These are phyloP conservation scores for Geosmithia flava DNA, from an alignment of 2,329 filamentous ascomycete species.

Conservation along the genomic window DNA sequence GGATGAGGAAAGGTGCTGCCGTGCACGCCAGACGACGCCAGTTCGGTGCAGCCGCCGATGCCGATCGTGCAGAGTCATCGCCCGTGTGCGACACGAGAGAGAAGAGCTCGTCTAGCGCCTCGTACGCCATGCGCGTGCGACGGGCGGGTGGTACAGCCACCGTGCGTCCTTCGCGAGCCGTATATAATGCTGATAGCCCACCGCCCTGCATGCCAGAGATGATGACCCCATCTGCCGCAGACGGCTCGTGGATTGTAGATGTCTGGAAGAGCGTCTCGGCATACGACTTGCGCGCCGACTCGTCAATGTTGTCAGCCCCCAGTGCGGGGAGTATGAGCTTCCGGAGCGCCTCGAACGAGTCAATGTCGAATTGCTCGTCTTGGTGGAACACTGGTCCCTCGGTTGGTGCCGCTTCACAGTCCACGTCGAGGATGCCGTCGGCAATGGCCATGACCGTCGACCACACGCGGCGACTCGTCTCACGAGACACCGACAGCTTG, in stretches of 20 bases:
- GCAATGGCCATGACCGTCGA: constrained; percentile 49
- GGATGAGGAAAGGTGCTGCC: constrained; percentile 67
- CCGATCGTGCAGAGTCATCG: constrained; percentile 19
- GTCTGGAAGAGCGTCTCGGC: constrained; percentile 66
- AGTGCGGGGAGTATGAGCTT: constrained; percentile 64
- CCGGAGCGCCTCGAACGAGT: constrained; percentile 56
- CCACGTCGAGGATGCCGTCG: constrained; percentile 57
- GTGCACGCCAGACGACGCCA: constrained; percentile 57
- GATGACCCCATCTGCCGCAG: constrained; percentile 39
- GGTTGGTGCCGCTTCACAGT: constrained; percentile 34
- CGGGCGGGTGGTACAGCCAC: constrained; percentile 50
- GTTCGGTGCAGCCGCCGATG: constrained; percentile 12
- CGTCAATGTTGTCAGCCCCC: constrained; percentile 51
- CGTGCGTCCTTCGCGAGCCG: constrained; percentile 58
- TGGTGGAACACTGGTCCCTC: constrained; percentile 33
- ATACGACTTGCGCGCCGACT: constrained; percentile 56
- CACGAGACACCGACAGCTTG: constrained; percentile 29
- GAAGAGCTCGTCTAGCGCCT: constrained; percentile 71
- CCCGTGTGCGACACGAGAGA: constrained; percentile 38
- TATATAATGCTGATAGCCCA: constrained; percentile 47
- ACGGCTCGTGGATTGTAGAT: constrained; percentile 64
- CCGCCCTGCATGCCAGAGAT: constrained; percentile 32
- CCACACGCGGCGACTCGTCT: constrained; percentile 53
- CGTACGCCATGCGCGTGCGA: constrained; percentile 64
- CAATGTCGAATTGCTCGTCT: constrained; percentile 75